Evolutionary conservation across 331 rosid genomes (phyloP).

Genomic region (Ulmus americana): DNA sequence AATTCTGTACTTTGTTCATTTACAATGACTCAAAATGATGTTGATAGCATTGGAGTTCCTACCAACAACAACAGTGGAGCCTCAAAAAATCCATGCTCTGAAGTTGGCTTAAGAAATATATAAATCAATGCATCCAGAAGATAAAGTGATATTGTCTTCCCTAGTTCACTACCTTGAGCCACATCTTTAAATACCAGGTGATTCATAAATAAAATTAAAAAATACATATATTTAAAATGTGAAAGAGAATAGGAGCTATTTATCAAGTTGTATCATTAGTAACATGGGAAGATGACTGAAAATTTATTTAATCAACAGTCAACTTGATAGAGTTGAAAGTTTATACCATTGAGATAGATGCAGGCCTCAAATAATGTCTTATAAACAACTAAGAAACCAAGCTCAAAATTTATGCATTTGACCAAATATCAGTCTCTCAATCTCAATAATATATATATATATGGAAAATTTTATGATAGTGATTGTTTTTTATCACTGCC

Average conservation of each 20-base stretch:
- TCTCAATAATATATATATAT: conserved; percentile 1
- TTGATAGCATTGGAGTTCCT: too few relatives aligned
- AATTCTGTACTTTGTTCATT: too few relatives aligned
- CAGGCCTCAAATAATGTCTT: not conserved
- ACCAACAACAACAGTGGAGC: too few relatives aligned
- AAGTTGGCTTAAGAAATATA: conserved; percentile 74
- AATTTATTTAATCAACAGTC: not conserved
- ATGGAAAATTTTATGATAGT: too few relatives aligned
- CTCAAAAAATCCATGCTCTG: conserved; percentile 90
- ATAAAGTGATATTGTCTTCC: conserved; percentile 78
- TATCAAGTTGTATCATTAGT: not conserved
- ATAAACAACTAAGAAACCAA: not conserved
- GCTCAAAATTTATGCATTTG: not conserved
- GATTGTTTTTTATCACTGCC: too few relatives aligned
- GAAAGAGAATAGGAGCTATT: conserved; percentile 8
- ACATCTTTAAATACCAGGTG: conserved; percentile 82
- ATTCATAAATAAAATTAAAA: conserved; percentile 20
- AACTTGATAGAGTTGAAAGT: not conserved
- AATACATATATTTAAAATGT: conserved; percentile 9
- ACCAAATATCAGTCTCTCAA: conserved; percentile 5
- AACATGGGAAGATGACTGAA: not conserved
- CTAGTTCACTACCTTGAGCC: conserved; percentile 86
- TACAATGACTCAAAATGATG: too few relatives aligned
- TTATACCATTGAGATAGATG: not conserved
- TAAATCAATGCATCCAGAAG: conserved; percentile 81